A percentile compares a stretch with the other conserved stretches of the same genome.
phyloP scores from a whole-genome alignment of 352 stramenopile species.

The Peronospora belbahrii region DNA sequence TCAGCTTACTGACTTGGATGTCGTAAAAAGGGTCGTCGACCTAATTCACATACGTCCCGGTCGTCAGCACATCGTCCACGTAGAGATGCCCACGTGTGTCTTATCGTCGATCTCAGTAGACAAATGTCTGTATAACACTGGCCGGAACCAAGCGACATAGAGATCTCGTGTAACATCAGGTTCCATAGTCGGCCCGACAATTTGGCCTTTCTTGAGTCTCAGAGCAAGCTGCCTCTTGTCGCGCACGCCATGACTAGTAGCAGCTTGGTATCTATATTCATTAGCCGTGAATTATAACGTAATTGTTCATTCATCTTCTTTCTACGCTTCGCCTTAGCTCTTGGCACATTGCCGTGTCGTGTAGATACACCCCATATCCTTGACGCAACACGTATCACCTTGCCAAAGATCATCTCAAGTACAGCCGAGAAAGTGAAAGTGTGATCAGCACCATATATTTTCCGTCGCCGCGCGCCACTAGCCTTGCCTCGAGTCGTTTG shows the following conservation, averaged over 20 bases:
- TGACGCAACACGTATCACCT: slow-evolving; percentile 5
- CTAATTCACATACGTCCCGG: neutral
- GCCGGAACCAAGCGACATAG: too few relatives aligned
- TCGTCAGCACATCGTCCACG: slow-evolving; percentile 27
- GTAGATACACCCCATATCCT: too few relatives aligned
- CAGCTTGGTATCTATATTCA: too few relatives aligned
- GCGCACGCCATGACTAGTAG: neutral
- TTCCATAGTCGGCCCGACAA: slow-evolving; percentile 10
- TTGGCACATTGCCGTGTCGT: too few relatives aligned
- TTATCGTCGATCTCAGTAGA: too few relatives aligned
- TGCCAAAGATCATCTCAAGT: too few relatives aligned
- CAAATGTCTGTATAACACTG: too few relatives aligned
- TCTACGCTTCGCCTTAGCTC: too few relatives aligned
- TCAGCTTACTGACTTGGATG: slow-evolving; percentile 10
- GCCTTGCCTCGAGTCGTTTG: slow-evolving; percentile 3
- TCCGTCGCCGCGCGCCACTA: neutral
- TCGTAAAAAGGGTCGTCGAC: neutral
- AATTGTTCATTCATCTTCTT: too few relatives aligned
- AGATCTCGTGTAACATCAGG: too few relatives aligned
- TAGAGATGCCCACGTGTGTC: slow-evolving; percentile 12
- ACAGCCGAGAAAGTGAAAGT: too few relatives aligned
- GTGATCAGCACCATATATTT: neutral
- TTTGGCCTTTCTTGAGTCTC: slow-evolving; percentile 18
- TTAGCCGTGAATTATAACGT: too few relatives aligned
- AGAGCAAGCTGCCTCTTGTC: slow-evolving; percentile 12